Percentiles rank a stretch among this genome's conserved stretches.
Evolutionary conservation across 2,329 filamentous ascomycete genomes (phyloP).

Genomic region (Alternaria panax): DNA sequence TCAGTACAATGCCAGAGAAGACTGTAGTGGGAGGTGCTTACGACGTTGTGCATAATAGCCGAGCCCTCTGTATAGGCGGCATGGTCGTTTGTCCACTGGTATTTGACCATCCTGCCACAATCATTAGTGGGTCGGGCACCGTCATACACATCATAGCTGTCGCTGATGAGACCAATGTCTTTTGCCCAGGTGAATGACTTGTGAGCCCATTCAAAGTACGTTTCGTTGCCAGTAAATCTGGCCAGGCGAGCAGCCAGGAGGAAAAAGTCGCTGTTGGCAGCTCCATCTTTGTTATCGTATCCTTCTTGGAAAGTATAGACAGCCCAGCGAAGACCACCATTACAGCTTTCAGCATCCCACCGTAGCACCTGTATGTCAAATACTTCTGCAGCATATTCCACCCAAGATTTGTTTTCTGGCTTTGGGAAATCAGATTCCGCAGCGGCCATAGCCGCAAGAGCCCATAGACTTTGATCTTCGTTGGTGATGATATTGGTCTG

Average conservation of each 20-base stretch:
- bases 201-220: constrained; percentile 65
- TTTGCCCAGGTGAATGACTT: constrained; percentile 65
- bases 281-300: constrained; percentile 78
- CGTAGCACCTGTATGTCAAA: constrained; percentile 72
- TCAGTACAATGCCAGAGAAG: neutral
- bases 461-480: constrained; percentile 76
- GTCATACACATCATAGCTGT: constrained; percentile 59
- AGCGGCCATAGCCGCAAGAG: constrained; percentile 69
- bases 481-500: constrained; percentile 62
- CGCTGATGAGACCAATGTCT: constrained; percentile 57
- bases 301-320: constrained; percentile 78
- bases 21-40: constrained; percentile 29
- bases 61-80: constrained; percentile 61
- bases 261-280: constrained; percentile 80
- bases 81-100: constrained; percentile 61
- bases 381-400: constrained; percentile 71
- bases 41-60: constrained; percentile 58
- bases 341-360: constrained; percentile 70
- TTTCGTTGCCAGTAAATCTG: constrained; percentile 67
- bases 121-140: constrained; percentile 53
- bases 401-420: constrained; percentile 55
- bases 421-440: constrained; percentile 71
- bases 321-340: constrained; percentile 74
- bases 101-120: constrained; percentile 57
- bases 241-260: constrained; percentile 78